A percentile compares a stretch with the other conserved stretches of the same genome.
These are phyloP conservation scores for Purpureocillium lavendulum DNA, from an alignment of 2,329 filamentous ascomycete species.

Conservation along the genomic window DNA sequence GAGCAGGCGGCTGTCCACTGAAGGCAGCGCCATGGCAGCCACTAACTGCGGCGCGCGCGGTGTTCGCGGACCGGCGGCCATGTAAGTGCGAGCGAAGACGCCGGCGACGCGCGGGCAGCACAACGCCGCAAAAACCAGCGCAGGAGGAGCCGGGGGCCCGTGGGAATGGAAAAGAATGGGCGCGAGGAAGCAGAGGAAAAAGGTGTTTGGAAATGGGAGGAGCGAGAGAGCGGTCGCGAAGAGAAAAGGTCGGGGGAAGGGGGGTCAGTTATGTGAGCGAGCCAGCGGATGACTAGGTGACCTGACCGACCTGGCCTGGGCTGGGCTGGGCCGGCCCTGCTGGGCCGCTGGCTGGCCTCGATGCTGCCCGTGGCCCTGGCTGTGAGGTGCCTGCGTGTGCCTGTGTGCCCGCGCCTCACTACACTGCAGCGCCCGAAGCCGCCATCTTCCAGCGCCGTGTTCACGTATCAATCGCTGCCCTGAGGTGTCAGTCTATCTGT, in stretches of 20 bases:
- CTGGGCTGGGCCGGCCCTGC: conserved; percentile 2
- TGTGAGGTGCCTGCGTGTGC: no score
- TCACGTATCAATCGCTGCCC: no score
- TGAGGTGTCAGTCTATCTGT: no score
- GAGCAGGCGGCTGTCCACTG: no score
- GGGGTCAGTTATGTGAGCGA: conserved; percentile 26
- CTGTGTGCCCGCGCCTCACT: no score
- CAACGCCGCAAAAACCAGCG: neutral
- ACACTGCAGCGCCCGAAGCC: no score
- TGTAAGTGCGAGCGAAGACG: conserved; percentile 1
- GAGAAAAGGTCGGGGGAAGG: conserved; percentile 22
- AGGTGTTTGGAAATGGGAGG: conserved; percentile 14
- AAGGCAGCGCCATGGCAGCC: neutral
- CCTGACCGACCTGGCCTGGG: conserved; percentile 1
- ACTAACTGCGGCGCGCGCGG: neutral
- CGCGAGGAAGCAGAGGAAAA: conserved; percentile 5
- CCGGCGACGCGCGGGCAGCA: neutral
- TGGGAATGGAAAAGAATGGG: conserved; percentile 4
- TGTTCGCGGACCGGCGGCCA: neutral
- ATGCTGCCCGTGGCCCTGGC: no score
- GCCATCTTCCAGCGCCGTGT: no score
- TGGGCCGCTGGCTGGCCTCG: neutral
- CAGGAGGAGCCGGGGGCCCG: neutral
- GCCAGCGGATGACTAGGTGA: neutral
- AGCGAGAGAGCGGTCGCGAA: conserved; percentile 15